Conservation (phyloP, 106 monocot genomes). For the Dendrobium huoshanense region DNA sequence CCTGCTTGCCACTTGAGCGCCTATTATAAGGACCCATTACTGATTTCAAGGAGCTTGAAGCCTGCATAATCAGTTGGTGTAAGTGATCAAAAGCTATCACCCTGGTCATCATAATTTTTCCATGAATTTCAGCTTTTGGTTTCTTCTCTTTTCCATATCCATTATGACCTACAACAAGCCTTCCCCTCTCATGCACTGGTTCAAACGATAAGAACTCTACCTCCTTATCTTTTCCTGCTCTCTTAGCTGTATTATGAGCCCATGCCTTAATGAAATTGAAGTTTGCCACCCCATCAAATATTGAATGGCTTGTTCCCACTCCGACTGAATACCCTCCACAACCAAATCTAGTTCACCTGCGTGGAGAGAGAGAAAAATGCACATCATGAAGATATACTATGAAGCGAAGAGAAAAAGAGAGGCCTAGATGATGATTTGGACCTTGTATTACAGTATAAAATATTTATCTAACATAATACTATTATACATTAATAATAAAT, state of each 20-base stretch:
- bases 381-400: background rate
- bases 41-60: conserved; percentile 1
- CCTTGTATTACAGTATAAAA: too few species aligned
- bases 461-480: too few species aligned
- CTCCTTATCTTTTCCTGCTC: background rate
- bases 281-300: conserved; percentile 41
- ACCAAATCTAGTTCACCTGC: conserved; percentile 41
- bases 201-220: conserved; percentile 3
- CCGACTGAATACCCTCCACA: conserved; percentile 50
- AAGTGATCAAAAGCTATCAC: conserved; percentile 40
- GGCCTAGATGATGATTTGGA: too few species aligned
- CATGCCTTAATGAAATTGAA: conserved; percentile 39
- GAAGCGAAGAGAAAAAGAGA: too few species aligned
- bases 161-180: conserved; percentile 18
- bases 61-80: conserved; percentile 28
- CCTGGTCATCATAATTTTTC: background rate
- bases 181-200: conserved; percentile 40
- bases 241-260: conserved; percentile 20
- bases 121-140: background rate
- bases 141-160: background rate
- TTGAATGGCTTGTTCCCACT: conserved; percentile 39
- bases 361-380: background rate
- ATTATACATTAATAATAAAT: too few species aligned
- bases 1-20: background rate
- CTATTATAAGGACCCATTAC: background rate